These are phyloP conservation scores for Podospora pseudopauciseta DNA, from an alignment of 495 filamentous ascomycete species.

Conservation along the genomic window DNA sequence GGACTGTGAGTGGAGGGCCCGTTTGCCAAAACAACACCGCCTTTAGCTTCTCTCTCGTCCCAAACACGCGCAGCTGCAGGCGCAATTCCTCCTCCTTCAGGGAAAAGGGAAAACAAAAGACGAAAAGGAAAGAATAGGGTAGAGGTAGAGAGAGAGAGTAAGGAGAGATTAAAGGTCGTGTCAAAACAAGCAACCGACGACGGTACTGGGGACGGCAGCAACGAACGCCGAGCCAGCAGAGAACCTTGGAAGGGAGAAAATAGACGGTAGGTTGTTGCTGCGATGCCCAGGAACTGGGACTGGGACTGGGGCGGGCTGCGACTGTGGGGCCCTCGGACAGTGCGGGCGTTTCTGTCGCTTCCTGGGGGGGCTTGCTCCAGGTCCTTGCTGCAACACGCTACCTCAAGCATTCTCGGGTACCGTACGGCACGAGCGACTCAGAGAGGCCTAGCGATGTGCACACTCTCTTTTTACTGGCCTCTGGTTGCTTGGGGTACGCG, in stretches of 20 bases:
- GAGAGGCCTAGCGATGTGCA: conserved; percentile 28
- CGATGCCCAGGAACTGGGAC: not conserved
- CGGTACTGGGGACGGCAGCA: not conserved
- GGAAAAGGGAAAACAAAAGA: not conserved
- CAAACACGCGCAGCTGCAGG: not conserved
- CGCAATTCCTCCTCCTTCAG: not conserved
- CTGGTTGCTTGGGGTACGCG: conserved; percentile 12
- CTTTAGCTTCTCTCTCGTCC: not conserved
- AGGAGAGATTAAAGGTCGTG: not conserved
- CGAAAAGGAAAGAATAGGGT: conserved; percentile 2
- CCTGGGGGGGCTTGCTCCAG: not conserved
- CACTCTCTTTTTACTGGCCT: not conserved
- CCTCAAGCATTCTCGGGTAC: conserved; percentile 26
- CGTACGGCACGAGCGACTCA: conserved; percentile 23
- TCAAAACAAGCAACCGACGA: conserved; percentile 4
- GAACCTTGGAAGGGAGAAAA: conserved; percentile 5
- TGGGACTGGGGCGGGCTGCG: conserved; percentile 2
- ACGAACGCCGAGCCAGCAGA: conserved; percentile 6
- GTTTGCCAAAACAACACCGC: conserved; percentile 15
- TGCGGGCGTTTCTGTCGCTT: conserved; percentile 6
- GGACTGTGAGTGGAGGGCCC: not conserved
- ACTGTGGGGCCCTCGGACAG: conserved; percentile 6
- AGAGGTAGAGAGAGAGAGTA: not conserved
- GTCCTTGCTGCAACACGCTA: conserved; percentile 12
- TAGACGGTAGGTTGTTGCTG: not conserved